phyloP scores from a whole-genome alignment of 768 basidiomycete species.

The Naematelia aurantialba region DNA sequence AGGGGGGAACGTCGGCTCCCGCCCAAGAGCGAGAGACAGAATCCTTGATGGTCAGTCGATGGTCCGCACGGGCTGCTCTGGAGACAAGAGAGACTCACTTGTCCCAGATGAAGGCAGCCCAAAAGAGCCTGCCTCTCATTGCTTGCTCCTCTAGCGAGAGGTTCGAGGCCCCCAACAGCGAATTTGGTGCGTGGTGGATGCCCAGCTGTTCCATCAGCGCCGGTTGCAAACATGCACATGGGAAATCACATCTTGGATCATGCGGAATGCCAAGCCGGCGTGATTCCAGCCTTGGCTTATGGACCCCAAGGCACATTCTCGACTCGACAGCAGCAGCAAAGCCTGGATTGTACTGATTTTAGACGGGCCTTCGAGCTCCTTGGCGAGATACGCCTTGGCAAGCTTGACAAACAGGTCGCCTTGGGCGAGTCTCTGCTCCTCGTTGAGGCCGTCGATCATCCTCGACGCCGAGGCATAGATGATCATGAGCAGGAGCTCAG shows the following conservation, averaged over 20 bases:
- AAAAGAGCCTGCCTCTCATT: conserved; percentile 15
- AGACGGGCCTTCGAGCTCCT: conserved; percentile 17
- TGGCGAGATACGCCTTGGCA: conserved; percentile 13
- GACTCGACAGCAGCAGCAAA: conserved; percentile 1
- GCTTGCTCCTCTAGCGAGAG: conserved; percentile 11
- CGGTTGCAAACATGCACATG: too few species aligned
- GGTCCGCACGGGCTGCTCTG: neutral
- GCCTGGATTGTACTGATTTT: conserved; percentile 6
- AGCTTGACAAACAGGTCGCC: conserved; percentile 16
- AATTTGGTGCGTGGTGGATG: conserved; percentile 13
- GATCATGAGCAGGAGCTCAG: conserved; percentile 19
- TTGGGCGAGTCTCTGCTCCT: conserved; percentile 9
- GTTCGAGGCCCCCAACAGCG: conserved; percentile 6
- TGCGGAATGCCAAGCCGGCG: conserved; percentile 15
- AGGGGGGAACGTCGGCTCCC: conserved; percentile 17
- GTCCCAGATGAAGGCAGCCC: conserved; percentile 23
- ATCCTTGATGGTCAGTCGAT: conserved; percentile 5
- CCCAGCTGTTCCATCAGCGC: conserved; percentile 12
- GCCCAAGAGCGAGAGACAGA: conserved; percentile 14
- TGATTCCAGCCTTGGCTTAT: conserved; percentile 8
- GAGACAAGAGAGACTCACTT: conserved; percentile 7
- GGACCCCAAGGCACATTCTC: conserved; percentile 8
- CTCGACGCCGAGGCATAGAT: conserved; percentile 15
- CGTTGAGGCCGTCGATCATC: conserved; percentile 16
- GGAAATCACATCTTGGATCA: conserved; percentile 16